phyloP scores from a whole-genome alignment of 768 basidiomycete genomes.

The Neoboletus subvelutipes region DNA sequence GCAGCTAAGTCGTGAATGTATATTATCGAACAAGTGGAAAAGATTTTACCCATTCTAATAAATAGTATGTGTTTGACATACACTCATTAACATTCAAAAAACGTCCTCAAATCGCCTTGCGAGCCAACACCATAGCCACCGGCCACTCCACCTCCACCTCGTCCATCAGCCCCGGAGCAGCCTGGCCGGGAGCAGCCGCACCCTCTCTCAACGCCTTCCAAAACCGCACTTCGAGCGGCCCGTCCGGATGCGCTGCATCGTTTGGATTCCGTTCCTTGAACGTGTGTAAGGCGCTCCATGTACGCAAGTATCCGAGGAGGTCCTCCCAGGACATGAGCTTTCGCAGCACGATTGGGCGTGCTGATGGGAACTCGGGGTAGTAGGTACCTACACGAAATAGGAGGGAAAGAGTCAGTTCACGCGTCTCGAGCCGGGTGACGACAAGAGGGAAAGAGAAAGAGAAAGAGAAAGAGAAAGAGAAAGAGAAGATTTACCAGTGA shows the following conservation, averaged over 20 bases:
- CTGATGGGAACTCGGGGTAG: conserved; percentile 37
- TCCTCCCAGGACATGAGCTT: conserved; percentile 64
- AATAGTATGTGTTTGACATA: too few relatives aligned
- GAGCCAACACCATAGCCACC: conserved; percentile 28
- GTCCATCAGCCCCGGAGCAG: conserved; percentile 25
- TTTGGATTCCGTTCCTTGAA: conserved; percentile 63
- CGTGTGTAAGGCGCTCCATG: conserved; percentile 67
- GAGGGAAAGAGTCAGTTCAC: background rate
- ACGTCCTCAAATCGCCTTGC: conserved; percentile 3
- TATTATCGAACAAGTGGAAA: too few relatives aligned
- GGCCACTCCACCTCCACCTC: conserved; percentile 43
- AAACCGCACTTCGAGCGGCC: conserved; percentile 66
- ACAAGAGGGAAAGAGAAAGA: background rate
- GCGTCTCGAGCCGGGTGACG: background rate
- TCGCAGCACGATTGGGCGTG: conserved; percentile 48
- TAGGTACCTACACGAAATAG: conserved; percentile 37
- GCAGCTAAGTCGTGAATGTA: too few relatives aligned
- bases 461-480: too few relatives aligned
- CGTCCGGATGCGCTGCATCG: conserved; percentile 48
- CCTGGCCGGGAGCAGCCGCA: too few relatives aligned
- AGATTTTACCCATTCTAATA: too few relatives aligned
- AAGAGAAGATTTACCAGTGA: conserved; percentile 51
- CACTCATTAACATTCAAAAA: too few relatives aligned
- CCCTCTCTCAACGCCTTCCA: conserved; percentile 52
- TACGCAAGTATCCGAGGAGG: conserved; percentile 65